Conservation (phyloP, 2,329 filamentous ascomycete species). For the Erysiphe neolycopersici region DNA sequence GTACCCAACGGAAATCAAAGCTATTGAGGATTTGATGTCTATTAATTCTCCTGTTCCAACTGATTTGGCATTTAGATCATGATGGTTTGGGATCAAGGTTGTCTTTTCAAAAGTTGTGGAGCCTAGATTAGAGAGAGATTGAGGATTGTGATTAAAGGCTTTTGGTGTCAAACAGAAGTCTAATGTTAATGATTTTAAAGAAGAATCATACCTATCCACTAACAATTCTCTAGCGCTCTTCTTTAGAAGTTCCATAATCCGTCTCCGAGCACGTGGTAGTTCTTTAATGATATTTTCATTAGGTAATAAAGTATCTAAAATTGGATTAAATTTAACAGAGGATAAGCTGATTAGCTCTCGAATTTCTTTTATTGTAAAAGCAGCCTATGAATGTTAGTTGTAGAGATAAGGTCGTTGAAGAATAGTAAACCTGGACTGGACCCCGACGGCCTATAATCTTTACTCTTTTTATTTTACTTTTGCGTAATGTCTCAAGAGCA, state of each 20-base stretch:
- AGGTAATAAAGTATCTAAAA: conserved; percentile 41
- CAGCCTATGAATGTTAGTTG: conserved; percentile 26
- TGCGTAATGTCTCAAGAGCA: conserved; percentile 46
- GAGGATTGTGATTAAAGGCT: conserved; percentile 24
- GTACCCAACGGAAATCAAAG: conserved; percentile 91
- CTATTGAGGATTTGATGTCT: conserved; percentile 36
- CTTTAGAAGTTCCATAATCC: conserved; percentile 53
- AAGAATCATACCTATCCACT: conserved; percentile 10
- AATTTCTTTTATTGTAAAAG: conserved; percentile 87
- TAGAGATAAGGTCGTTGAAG: not conserved
- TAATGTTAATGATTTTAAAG: conserved; percentile 51
- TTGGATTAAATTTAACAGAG: conserved; percentile 41
- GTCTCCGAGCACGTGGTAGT: conserved; percentile 49
- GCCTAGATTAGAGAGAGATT: conserved; percentile 24
- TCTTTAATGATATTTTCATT: conserved; percentile 25
- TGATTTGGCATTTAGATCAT: conserved; percentile 24
- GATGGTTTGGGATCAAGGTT: conserved; percentile 24
- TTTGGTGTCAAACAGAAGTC: conserved; percentile 63
- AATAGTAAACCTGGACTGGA: conserved; percentile 43
- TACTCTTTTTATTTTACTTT: conserved; percentile 52
- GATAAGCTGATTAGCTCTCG: conserved; percentile 64
- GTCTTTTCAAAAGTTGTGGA: conserved; percentile 42
- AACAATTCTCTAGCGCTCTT: conserved; percentile 34
- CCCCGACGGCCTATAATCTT: conserved; percentile 74
- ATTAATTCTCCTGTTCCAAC: conserved; percentile 22